Conservation (phyloP, 371 early-diverging fungal genomes). For the Circinella umbellata region DNA sequence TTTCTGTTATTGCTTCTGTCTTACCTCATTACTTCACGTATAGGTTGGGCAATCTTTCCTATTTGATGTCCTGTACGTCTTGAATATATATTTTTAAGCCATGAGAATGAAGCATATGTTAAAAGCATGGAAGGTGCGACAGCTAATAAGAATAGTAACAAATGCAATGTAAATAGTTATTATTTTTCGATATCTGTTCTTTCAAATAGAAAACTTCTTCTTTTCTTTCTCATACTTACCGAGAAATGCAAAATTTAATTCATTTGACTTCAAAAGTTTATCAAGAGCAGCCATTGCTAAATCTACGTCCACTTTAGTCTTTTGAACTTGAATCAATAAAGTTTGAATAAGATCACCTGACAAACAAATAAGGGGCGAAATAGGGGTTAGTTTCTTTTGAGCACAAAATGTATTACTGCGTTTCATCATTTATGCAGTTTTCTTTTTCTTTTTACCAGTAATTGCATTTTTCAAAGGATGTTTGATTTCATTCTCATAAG, state of each 20-base stretch:
- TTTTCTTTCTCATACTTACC: conserved; percentile 24
- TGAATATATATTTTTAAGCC: conserved; percentile 48
- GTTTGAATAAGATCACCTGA: conserved; percentile 81
- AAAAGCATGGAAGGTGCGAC: conserved; percentile 70
- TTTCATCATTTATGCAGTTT: no score
- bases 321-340: conserved; percentile 90
- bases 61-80: conserved; percentile 37
- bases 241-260: conserved; percentile 94
- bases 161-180: no score
- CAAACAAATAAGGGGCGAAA: not conserved
- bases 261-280: conserved; percentile 92
- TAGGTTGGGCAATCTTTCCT: conserved; percentile 37
- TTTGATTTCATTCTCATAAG: conserved; percentile 82
- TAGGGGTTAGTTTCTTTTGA: no score
- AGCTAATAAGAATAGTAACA: conserved; percentile 30
- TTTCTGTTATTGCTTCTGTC: no score
- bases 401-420: no score
- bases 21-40: conserved; percentile 49
- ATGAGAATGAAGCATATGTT: conserved; percentile 55
- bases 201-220: not conserved
- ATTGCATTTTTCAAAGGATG: conserved; percentile 68
- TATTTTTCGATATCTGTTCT: no score
- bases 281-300: conserved; percentile 93
- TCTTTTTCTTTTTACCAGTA: conserved; percentile 24
- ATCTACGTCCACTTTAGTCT: conserved; percentile 91